Percentiles rank a stretch among this genome's conserved stretches.
Conservation (phyloP, 2,329 filamentous ascomycete species). For the Coniochaeta prunicola region DNA sequence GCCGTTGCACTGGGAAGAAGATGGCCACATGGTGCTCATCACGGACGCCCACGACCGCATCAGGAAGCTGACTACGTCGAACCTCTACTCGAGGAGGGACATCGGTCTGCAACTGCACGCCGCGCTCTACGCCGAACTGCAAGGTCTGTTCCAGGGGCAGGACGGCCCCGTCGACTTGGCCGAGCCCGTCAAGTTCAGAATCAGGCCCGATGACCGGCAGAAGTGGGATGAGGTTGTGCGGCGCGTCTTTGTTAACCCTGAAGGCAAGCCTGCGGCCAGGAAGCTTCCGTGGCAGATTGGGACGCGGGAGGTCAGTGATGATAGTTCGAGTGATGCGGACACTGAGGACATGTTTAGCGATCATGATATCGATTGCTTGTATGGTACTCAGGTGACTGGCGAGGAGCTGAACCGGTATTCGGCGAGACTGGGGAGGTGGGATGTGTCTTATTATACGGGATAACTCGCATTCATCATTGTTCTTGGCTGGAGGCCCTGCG, state of each 20-base stretch:
- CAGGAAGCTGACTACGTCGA: background rate
- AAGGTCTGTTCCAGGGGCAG: background rate
- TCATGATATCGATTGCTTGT: background rate
- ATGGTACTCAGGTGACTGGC: background rate
- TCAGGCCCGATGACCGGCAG: background rate
- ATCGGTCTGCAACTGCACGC: background rate
- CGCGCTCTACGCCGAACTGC: background rate
- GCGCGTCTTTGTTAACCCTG: background rate
- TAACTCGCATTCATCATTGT: background rate
- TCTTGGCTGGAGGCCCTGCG: background rate
- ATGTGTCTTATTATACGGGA: background rate
- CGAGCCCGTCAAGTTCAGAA: background rate
- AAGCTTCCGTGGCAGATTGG: background rate
- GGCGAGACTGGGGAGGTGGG: background rate
- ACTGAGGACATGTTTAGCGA: background rate
- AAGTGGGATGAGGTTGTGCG: background rate
- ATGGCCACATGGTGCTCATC: background rate
- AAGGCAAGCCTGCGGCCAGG: background rate
- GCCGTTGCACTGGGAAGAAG: background rate
- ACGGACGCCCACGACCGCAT: background rate
- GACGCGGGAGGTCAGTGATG: background rate
- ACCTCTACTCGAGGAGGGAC: background rate
- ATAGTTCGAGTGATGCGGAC: background rate
- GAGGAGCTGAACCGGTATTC: background rate
- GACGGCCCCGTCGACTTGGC: background rate